Conservation (phyloP, 1,284 basidiomycete genomes). For the Rhodotorula sp. region DNA sequence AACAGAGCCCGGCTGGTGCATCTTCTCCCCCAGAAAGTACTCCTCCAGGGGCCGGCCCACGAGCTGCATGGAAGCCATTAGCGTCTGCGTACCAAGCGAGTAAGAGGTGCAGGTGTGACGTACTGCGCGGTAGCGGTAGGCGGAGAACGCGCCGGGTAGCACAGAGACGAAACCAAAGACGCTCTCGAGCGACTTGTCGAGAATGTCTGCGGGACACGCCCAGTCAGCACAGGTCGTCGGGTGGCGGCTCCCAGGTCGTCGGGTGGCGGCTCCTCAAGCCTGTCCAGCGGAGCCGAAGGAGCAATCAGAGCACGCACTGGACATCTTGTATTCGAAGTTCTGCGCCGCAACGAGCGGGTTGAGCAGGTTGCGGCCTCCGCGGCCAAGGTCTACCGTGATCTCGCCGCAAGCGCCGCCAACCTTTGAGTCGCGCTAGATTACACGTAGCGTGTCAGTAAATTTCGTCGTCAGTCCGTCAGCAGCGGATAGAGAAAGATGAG, state of each 20-base stretch:
- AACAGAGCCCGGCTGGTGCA: slow-evolving; percentile 57
- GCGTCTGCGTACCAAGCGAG: background rate
- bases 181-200: slow-evolving; percentile 80
- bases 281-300: slow-evolving; percentile 36
- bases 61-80: slow-evolving; percentile 46
- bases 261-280: slow-evolving; percentile 76
- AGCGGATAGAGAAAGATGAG: slow-evolving; percentile 50
- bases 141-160: slow-evolving; percentile 80
- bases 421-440: slow-evolving; percentile 62
- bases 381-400: slow-evolving; percentile 48
- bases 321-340: slow-evolving; percentile 64
- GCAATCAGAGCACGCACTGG: slow-evolving; percentile 2
- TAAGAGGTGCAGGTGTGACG: background rate
- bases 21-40: slow-evolving; percentile 84
- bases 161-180: slow-evolving; percentile 78
- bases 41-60: slow-evolving; percentile 55
- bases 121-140: slow-evolving; percentile 71
- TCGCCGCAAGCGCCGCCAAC: slow-evolving; percentile 74
- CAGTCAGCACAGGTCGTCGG: slow-evolving; percentile 58
- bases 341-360: slow-evolving; percentile 67
- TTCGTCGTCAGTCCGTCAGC: background rate
- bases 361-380: slow-evolving; percentile 56
- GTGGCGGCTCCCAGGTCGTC: too few relatives aligned
- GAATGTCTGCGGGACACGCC: slow-evolving; percentile 36
- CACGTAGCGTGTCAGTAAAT: too few relatives aligned